Base-by-base conservation (phyloP, 2,329 filamentous ascomycete genomes). In the Colletotrichum musae region DNA sequence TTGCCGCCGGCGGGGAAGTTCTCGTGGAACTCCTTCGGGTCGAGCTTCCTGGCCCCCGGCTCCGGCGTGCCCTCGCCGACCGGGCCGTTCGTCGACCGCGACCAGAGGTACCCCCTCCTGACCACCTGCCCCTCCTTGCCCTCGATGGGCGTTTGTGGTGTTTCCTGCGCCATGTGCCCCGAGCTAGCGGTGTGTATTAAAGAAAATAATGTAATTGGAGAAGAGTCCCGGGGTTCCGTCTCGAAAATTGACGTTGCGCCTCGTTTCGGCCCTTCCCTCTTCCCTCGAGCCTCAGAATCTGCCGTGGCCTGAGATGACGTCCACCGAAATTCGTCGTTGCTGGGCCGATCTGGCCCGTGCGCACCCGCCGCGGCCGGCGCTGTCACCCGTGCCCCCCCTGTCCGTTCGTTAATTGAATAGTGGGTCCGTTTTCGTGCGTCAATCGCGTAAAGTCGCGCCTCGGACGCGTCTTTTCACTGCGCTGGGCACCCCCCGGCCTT, bases 251-350 rank as follows among this genome's bases (percentile, higher is more conserved):
- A 24, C 21, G 21, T 24, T 24, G 21, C 21, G 36, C 18, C 18
- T 57, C 15, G 52, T 26, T 39, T 6, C 41, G 28, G 41, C 3
- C 18, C 15, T 32, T 9, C 36, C 59, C 54, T 39, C n/a, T 18
- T 9, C 32, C 3, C 45, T 52, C 41, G n/a, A 50, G 4, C 18
- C 57, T 61, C 53, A 65, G 68, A 71, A 61, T 71, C 69, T 71
- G 69, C 50, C 56, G 58, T 70, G 56, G 59, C 43, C 64, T 72
- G 60, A 69, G 64, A 72, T 72, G 70, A 72, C 70, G 70, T 72
- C 70, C 62, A 66, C 65, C 57, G 67, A 60, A 54, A 26, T 58
- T 60, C 51, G 41, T 36, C 58, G 64, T 70, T 70, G 63, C 67
- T 67, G 61, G 62, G 58, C 58, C 58, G 64, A 43, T n/a, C 4